Percentiles rank a stretch among this genome's conserved stretches.
phyloP scores from a whole-genome alignment of 768 basidiomycete species.

The Pleurotus tuoliensis region DNA sequence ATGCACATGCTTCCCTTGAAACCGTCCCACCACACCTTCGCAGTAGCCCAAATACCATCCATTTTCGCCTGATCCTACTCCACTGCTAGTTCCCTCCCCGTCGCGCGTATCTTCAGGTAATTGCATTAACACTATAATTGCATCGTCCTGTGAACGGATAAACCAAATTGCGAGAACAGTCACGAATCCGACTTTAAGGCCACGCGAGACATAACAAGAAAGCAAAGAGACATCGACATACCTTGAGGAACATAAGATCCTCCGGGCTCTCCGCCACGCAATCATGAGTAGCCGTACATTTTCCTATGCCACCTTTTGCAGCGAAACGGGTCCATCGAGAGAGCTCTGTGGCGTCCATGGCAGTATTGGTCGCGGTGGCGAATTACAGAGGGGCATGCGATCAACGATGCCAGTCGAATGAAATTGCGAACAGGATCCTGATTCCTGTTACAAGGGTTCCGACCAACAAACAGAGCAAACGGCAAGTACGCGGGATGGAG shows the following conservation, averaged over 20 bases:
- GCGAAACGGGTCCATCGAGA: slow-evolving; percentile 84
- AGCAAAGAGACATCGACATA: slow-evolving; percentile 24
- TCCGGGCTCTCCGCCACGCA: slow-evolving; percentile 70
- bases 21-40: slow-evolving; percentile 82
- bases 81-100: no score
- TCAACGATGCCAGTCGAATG: no score
- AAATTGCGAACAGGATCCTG: no score
- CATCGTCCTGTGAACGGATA: slow-evolving; percentile 54
- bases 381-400: no score
- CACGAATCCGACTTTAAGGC: neutral
- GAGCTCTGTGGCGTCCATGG: slow-evolving; percentile 69
- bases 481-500: no score
- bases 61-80: neutral
- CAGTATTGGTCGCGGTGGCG: neutral
- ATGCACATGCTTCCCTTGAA: slow-evolving; percentile 56
- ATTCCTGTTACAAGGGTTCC: no score
- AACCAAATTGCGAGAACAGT: neutral
- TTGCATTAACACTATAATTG: slow-evolving; percentile 76
- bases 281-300: slow-evolving; percentile 68
- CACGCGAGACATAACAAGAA: neutral
- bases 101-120: slow-evolving; percentile 33
- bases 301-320: slow-evolving; percentile 81
- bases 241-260: slow-evolving; percentile 88
- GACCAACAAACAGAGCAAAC: no score
- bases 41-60: slow-evolving; percentile 67